These are phyloP conservation scores for Macrotyloma uniflorum DNA, from an alignment of 306 rosid genomes.

Conservation along the genomic window DNA sequence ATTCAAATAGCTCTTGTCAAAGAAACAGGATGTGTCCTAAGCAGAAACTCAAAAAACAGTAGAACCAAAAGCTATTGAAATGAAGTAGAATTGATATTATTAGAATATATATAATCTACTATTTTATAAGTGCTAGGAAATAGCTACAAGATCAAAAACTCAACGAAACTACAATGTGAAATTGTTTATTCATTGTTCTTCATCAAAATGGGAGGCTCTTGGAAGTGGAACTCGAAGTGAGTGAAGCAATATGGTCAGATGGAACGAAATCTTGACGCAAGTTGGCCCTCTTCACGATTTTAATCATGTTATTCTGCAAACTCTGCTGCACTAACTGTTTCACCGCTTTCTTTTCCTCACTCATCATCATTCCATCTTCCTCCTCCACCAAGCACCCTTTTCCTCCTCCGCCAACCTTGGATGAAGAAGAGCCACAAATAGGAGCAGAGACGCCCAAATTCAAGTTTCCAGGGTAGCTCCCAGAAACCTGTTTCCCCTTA, in stretches of 20 bases:
- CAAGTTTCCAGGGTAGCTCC: slow-evolving; percentile 54
- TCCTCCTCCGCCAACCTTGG: slow-evolving; percentile 46
- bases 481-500: slow-evolving; percentile 80
- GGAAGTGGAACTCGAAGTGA: slow-evolving; percentile 81
- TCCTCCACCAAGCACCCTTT: slow-evolving; percentile 55
- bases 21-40: slow-evolving; percentile 17
- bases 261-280: slow-evolving; percentile 89
- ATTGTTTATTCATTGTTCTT: slow-evolving; percentile 14
- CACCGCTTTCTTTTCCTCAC: slow-evolving; percentile 95
- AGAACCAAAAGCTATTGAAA: slow-evolving; percentile 22
- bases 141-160: slow-evolving; percentile 43
- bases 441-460: slow-evolving; percentile 79
- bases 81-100: slow-evolving; percentile 3
- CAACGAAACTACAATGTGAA: slow-evolving; percentile 41
- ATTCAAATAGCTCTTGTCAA: slow-evolving; percentile 15
- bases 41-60: slow-evolving; percentile 6
- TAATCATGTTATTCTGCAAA: slow-evolving; percentile 88
- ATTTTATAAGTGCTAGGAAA: slow-evolving; percentile 34
- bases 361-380: slow-evolving; percentile 67
- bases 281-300: slow-evolving; percentile 92
- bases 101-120: slow-evolving; percentile 27
- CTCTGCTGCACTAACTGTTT: slow-evolving; percentile 91
- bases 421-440: slow-evolving; percentile 62
- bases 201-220: slow-evolving; percentile 96
- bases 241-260: slow-evolving; percentile 68